These are phyloP conservation scores for Penicillium sp. DNA, from an alignment of 2,329 filamentous ascomycete genomes.

Conservation along the genomic window DNA sequence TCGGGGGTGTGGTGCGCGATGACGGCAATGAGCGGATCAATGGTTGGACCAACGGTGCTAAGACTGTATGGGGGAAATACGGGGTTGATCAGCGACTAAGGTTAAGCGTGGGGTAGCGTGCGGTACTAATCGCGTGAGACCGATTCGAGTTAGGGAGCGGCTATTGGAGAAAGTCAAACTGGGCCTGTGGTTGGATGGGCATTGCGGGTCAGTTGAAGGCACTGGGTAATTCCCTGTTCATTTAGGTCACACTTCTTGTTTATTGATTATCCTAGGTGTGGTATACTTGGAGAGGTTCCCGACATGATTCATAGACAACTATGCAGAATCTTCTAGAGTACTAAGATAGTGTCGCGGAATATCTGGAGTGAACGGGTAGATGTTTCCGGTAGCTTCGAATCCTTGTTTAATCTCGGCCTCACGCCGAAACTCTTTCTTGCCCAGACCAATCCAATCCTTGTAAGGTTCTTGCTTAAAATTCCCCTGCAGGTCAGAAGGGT, in stretches of 20 bases:
- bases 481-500: slow-evolving; percentile 3
- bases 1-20: background rate
- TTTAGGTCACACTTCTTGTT: background rate
- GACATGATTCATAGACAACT: too few relatives aligned
- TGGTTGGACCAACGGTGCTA: background rate
- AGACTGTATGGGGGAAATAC: slow-evolving; percentile 3
- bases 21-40: slow-evolving; percentile 13
- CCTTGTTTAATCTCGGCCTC: background rate
- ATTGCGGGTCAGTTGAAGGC: background rate
- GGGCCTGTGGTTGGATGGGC: too few relatives aligned
- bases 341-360: background rate
- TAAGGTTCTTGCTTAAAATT: background rate
- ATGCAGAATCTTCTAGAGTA: too few relatives aligned
- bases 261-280: background rate
- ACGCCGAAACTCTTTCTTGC: background rate
- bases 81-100: slow-evolving; percentile 10
- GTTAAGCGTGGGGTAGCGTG: slow-evolving; percentile 10
- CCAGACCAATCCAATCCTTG: background rate
- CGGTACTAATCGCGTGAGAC: slow-evolving; percentile 3
- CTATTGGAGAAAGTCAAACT: background rate
- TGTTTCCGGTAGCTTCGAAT: background rate
- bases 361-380: background rate
- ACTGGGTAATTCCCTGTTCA: background rate
- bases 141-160: background rate
- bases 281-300: too few relatives aligned